Evolutionary conservation across 1,139 yeast genomes (phyloP).

Genomic region (Sugiyamaella sp.): DNA sequence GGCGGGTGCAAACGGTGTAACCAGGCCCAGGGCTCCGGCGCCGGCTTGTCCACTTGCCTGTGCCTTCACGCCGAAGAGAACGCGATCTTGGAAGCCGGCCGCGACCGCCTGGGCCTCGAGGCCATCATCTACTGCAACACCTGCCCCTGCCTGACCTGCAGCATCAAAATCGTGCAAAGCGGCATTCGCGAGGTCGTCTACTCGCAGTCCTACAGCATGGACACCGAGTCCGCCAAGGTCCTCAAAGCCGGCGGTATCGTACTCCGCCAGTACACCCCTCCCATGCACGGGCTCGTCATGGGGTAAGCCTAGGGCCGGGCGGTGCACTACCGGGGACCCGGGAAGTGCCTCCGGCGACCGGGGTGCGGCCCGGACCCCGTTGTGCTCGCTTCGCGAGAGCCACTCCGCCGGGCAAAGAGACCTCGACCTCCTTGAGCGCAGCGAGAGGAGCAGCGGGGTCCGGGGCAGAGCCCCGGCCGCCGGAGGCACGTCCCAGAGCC

Average conservation of each 20-base stretch:
- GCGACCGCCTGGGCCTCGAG: constrained; percentile 72
- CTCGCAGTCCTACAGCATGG: constrained; percentile 93
- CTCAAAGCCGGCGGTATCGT: constrained; percentile 72
- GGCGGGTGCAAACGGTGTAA: constrained; percentile 92
- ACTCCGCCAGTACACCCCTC: constrained; percentile 74
- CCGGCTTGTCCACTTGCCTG: constrained; percentile 77
- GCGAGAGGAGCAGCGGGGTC: too few relatives aligned
- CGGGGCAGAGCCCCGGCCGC: too few relatives aligned
- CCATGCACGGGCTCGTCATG: constrained; percentile 38
- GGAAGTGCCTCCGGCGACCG: too few relatives aligned
- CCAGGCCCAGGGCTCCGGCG: constrained; percentile 60
- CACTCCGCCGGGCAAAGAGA: too few relatives aligned
- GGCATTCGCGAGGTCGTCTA: constrained; percentile 94
- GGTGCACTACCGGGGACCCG: too few relatives aligned
- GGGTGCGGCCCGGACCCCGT: too few relatives aligned
- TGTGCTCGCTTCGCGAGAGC: not conserved
- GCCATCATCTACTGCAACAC: constrained; percentile 88
- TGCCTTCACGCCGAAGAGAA: constrained; percentile 98
- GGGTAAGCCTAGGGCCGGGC: not conserved
- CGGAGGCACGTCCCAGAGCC: too few relatives aligned
- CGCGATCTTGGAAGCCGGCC: constrained; percentile 90
- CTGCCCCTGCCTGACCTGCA: constrained; percentile 95
- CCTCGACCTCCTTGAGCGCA: too few relatives aligned
- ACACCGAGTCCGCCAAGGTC: constrained; percentile 67
- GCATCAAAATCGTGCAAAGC: constrained; percentile 90